Percentiles rank a stretch among this genome's conserved stretches.
phyloP scores from a whole-genome alignment of 2,329 filamentous ascomycete genomes.

The Fragosphaeria purpurea region DNA sequence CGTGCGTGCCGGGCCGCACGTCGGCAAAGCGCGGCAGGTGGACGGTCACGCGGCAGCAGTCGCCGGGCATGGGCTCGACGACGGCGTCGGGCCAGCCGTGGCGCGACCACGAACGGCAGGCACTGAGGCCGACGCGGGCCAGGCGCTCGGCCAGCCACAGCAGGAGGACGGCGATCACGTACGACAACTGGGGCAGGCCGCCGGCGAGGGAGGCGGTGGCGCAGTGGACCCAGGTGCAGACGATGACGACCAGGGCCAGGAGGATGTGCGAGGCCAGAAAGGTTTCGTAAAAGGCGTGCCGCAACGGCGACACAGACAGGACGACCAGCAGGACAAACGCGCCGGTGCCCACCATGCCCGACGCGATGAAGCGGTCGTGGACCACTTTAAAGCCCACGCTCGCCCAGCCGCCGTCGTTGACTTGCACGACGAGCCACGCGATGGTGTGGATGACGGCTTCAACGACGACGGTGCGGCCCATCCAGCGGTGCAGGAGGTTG shows the following conservation, averaged over 20 bases:
- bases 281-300: constrained; percentile 94
- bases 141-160: constrained; percentile 63
- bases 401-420: constrained; percentile 52
- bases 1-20: constrained; percentile 61
- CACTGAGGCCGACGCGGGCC: constrained; percentile 50
- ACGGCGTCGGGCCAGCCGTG: constrained; percentile 52
- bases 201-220: constrained; percentile 54
- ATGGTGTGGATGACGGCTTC: constrained; percentile 61
- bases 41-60: constrained; percentile 60
- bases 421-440: constrained; percentile 65
- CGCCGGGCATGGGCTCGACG: constrained; percentile 59
- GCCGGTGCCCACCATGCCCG: constrained; percentile 41
- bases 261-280: constrained; percentile 83
- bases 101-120: constrained; percentile 56
- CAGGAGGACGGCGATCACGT: constrained; percentile 62
- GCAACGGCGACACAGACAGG: constrained; percentile 64
- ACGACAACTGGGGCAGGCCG: constrained; percentile 60
- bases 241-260: constrained; percentile 57
- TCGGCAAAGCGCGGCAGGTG: constrained; percentile 56
- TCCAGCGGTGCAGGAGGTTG: constrained; percentile 81
- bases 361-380: constrained; percentile 53
- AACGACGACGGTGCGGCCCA: constrained; percentile 61
- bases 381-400: constrained; percentile 45
- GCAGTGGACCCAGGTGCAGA: constrained; percentile 71
- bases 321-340: constrained; percentile 58